Base-by-base conservation (phyloP, 2,329 filamentous ascomycete species). In the Ceratocystis cubensis region DNA sequence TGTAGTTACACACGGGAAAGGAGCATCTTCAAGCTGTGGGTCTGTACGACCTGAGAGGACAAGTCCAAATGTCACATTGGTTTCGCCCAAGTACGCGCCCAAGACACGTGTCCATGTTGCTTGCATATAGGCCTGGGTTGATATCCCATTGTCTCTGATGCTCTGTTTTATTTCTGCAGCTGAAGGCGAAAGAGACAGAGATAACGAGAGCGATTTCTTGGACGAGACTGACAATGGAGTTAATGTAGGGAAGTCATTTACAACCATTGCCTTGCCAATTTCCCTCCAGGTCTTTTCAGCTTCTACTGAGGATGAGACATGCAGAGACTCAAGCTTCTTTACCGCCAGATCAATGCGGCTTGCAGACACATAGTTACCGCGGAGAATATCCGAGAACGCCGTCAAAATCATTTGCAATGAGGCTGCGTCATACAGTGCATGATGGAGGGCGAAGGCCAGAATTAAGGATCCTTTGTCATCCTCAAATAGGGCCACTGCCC, bases 351-450 rank as follows among this genome's bases (percentile, higher is more conserved):
- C 41, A 22, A 56, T 22, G 2, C 25, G 7, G 28, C 64, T 56
- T 13, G 64, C n/a, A 3, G 44, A 17, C 1, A 70, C 63, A 4
- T 68, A 22, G 7, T 66, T 59, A 6, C 71, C 71, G 2, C 70
- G 65, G 4, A 80, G 48, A 5, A 73, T 44, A 1, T 61, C 62
- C 0, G 71, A 69, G 13, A 96, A 77, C 70, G 88, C 83, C 0
- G 77, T 72, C 1, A 96, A 75, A 0, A 96, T 80, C 0, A 79
- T 72, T 2, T 82, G 78, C 10, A 96, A 76, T 7, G 90, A 91
- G 50, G 84, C 80, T 0, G 91, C 92, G 76, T 96, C 92, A 70
- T 95, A 96, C 0, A 96, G 77, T 0, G 89, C 88, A 75, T 96
- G 92, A 69, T 95, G 88, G 2, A 91, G 79, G 1, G 78, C 73